These are phyloP conservation scores for Tetrapisispora taiwanensis DNA, from an alignment of 805 yeast species.

Conservation along the genomic window DNA sequence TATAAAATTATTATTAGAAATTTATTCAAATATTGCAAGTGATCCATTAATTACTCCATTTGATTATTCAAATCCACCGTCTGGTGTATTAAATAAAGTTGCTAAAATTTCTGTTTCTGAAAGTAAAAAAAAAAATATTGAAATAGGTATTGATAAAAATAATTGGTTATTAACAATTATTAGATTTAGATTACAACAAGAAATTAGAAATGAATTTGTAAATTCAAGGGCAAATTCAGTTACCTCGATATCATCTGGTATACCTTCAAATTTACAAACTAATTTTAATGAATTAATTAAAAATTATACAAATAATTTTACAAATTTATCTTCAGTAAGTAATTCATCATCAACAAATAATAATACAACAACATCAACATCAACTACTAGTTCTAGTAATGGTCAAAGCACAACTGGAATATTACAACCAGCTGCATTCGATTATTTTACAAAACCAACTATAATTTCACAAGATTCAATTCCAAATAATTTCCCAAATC, in stretches of 20 bases:
- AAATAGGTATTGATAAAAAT: conserved; percentile 32
- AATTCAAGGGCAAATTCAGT: conserved; percentile 16
- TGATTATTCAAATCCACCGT: conserved; percentile 53
- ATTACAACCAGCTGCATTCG: conserved; percentile 7
- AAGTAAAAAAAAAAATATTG: conserved; percentile 27
- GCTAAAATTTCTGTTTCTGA: conserved; percentile 43
- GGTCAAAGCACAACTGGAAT: background rate
- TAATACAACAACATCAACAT: background rate
- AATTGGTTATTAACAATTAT: conserved; percentile 31
- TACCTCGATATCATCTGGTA: conserved; percentile 19
- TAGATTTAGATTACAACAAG: conserved; percentile 31
- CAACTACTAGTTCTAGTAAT: background rate
- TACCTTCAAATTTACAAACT: conserved; percentile 10
- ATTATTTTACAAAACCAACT: conserved; percentile 5
- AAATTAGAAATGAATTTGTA: conserved; percentile 23
- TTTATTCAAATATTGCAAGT: conserved; percentile 39
- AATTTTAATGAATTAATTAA: conserved; percentile 4
- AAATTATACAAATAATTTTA: background rate
- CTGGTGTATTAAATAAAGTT: conserved; percentile 52
- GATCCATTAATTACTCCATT: conserved; percentile 63
- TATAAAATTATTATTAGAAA: conserved; percentile 36
- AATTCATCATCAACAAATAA: background rate
- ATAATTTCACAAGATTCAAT: conserved; percentile 6
- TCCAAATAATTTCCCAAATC: background rate
- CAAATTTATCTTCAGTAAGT: background rate